These are phyloP conservation scores for Vigna angularis DNA, from an alignment of 306 rosid species.

Conservation along the genomic window DNA sequence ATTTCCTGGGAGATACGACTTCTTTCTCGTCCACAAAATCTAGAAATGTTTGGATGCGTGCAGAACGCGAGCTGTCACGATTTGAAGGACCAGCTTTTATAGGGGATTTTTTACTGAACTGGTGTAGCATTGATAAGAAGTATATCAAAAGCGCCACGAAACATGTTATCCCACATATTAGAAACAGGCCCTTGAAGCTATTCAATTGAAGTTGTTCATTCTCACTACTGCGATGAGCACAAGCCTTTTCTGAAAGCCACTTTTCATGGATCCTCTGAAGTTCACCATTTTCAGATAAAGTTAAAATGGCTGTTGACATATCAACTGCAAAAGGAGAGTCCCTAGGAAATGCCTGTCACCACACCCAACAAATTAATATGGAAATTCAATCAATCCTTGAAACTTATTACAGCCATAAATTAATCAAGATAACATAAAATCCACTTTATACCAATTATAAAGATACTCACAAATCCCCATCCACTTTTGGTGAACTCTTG, in stretches of 20 bases:
- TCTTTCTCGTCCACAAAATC: constrained; percentile 69
- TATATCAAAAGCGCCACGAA: constrained; percentile 66
- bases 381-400: neutral
- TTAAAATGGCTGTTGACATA: constrained; percentile 77
- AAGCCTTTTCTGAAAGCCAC: constrained; percentile 70
- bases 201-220: constrained; percentile 65
- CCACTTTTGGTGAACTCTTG: constrained; percentile 87
- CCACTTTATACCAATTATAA: neutral
- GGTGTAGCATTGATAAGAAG: constrained; percentile 54
- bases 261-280: constrained; percentile 74
- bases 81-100: constrained; percentile 38
- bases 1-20: constrained; percentile 38
- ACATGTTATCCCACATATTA: constrained; percentile 68
- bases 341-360: constrained; percentile 69
- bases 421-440: neutral
- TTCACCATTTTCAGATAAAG: constrained; percentile 74
- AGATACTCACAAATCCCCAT: constrained; percentile 90
- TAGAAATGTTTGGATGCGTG: constrained; percentile 67
- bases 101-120: constrained; percentile 49
- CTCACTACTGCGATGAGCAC: constrained; percentile 56
- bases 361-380: neutral
- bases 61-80: constrained; percentile 44
- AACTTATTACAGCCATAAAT: neutral
- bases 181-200: constrained; percentile 80
- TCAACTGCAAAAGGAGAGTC: constrained; percentile 83